A percentile compares a stretch with the other conserved stretches of the same genome.
Conservation (phyloP, 2,329 filamentous ascomycete species). For the Colletotrichum ledebouriae region DNA sequence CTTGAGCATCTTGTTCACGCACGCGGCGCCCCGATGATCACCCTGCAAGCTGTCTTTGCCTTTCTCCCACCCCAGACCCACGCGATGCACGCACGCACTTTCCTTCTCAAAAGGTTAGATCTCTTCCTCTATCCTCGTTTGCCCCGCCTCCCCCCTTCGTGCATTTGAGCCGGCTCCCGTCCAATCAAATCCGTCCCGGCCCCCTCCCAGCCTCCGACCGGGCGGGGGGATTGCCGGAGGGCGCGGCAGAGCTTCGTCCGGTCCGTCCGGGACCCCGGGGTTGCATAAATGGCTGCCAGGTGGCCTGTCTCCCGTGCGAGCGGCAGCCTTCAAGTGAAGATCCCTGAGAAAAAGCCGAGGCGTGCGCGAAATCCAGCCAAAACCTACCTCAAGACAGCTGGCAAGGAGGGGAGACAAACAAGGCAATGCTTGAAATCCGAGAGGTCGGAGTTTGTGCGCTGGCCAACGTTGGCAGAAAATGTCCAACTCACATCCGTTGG, state of each 20-base stretch:
- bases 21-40: slow-evolving; percentile 19
- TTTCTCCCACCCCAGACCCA: slow-evolving; percentile 17
- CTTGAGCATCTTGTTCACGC: slow-evolving; percentile 7
- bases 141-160: slow-evolving; percentile 17
- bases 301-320: slow-evolving; percentile 12
- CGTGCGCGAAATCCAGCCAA: background rate
- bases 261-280: slow-evolving; percentile 25
- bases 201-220: slow-evolving; percentile 6
- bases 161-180: slow-evolving; percentile 1
- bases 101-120: background rate
- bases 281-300: background rate
- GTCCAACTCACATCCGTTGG: background rate
- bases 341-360: background rate
- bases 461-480: background rate
- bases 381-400: background rate
- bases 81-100: slow-evolving; percentile 16
- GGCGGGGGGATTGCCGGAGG: background rate
- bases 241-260: background rate
- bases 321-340: slow-evolving; percentile 26
- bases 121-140: slow-evolving; percentile 7
- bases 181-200: slow-evolving; percentile 3
- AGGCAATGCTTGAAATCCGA: too few relatives aligned
- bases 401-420: too few relatives aligned
- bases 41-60: slow-evolving; percentile 8
- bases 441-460: too few relatives aligned